Evolutionary conservation across 352 stramenopile genomes (phyloP), one percentile per base, ranked within the genome.

Genomic region (Plasmopara muralis): DNA sequence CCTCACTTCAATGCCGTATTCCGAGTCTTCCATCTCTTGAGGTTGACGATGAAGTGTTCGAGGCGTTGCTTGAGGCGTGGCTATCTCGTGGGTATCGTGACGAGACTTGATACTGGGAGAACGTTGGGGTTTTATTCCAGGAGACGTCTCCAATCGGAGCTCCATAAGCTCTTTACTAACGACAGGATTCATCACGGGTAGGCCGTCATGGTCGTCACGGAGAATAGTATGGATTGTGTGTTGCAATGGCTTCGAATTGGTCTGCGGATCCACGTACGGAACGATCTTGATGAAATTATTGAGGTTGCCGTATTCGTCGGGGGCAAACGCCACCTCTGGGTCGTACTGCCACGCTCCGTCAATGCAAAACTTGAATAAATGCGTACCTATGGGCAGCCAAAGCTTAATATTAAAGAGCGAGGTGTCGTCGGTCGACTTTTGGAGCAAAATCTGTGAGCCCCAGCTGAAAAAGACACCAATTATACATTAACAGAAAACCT

Each of bases 261-360:
- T 66, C 46, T 54, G 45, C 10, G 55, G 54, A 43, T 75, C 61
- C 42, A 68, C 60, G 0, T 58, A 41, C 0, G 53, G 51, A 8
- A 45, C 35, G 46, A 93, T 76, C 43, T 65, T 82, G 53, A 93
- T 85, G 34, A 93, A 89, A 54, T 93, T 93, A 57, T 93, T 93
- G 44, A 93, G 65, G 55, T 93, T 93, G n/a, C 82, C 82, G 52
- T 89, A 93, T 53, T 84, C 79, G 46, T 93, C 82, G 0, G 76
- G 76, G 2, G 82, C 82, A 55, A 93, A 93, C 2, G 77, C 70
- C 30, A 88, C 77, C 41, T 93, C 82, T 0, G 82, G 80, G 56
- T 93, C 79, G 62, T 93, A 93, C 41, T 90, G 80, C 80, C 82
- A 93, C 9, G 77, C 73, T 15, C 77, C 73, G 52, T 92, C 78